These are phyloP conservation scores for Lophium mytilinum DNA, from an alignment of 495 filamentous ascomycete genomes.

Conservation along the genomic window DNA sequence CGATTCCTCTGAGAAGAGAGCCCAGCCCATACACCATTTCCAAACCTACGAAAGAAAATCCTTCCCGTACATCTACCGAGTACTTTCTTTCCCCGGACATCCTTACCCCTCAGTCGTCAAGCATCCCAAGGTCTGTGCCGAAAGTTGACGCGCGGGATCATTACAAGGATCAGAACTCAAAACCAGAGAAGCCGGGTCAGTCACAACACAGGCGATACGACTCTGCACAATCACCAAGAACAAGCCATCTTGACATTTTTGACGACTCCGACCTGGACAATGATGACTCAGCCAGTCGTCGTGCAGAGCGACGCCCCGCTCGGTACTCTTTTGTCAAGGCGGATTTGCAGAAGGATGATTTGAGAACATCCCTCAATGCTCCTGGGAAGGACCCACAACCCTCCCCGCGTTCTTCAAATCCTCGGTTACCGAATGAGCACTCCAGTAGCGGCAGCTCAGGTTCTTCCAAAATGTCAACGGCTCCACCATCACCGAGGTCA, in stretches of 20 bases:
- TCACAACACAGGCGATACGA: constrained; percentile 11
- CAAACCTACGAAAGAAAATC: constrained; percentile 18
- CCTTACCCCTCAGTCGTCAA: constrained; percentile 14
- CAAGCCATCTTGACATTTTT: constrained; percentile 9
- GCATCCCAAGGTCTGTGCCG: constrained; percentile 14
- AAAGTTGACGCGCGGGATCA: constrained; percentile 4
- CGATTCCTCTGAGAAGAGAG: constrained; percentile 24
- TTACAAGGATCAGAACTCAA: constrained; percentile 18
- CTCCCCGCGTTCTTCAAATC: background rate
- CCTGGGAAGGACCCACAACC: background rate
- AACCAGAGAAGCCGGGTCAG: background rate
- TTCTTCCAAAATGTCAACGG: constrained; percentile 17
- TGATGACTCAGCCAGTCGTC: constrained; percentile 7
- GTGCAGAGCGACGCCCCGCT: constrained; percentile 16
- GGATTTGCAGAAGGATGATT: constrained; percentile 20
- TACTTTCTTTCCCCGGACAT: constrained; percentile 27
- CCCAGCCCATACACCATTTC: constrained; percentile 33
- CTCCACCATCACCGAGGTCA: constrained; percentile 16
- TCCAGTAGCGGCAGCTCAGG: constrained; percentile 3
- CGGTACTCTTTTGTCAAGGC: constrained; percentile 25
- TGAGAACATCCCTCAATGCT: constrained; percentile 7
- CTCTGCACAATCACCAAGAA: constrained; percentile 11
- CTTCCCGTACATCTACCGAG: constrained; percentile 17
- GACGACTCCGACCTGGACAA: constrained; percentile 19
- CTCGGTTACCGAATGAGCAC: background rate